These are phyloP conservation scores for Fusarium ramigenum DNA, from an alignment of 2,329 filamentous ascomycete species.

Conservation along the genomic window DNA sequence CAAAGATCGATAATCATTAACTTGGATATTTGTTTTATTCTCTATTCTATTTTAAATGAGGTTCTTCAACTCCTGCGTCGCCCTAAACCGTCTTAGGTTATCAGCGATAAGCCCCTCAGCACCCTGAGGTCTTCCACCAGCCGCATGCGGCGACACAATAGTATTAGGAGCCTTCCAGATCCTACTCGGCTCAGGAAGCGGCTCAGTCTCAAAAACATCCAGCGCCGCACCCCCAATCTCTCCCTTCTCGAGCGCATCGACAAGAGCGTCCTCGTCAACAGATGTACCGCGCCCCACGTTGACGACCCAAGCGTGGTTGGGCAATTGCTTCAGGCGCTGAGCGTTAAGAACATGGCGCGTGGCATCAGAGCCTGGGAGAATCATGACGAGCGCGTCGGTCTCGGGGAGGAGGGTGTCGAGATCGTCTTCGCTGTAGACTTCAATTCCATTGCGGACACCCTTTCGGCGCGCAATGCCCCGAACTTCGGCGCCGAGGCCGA, in stretches of 20 bases:
- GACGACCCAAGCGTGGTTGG: slow-evolving; percentile 65
- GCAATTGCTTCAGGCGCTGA: slow-evolving; percentile 62
- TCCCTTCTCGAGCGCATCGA: slow-evolving; percentile 54
- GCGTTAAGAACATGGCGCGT: slow-evolving; percentile 65
- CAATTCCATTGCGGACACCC: slow-evolving; percentile 66
- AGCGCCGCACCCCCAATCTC: slow-evolving; percentile 59
- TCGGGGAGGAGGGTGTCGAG: slow-evolving; percentile 62
- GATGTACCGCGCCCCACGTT: slow-evolving; percentile 62
- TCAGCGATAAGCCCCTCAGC: slow-evolving; percentile 67
- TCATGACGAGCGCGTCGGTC: slow-evolving; percentile 75
- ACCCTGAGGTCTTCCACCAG: slow-evolving; percentile 68
- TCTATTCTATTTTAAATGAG: slow-evolving; percentile 30
- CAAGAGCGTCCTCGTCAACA: slow-evolving; percentile 60
- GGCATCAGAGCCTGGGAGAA: slow-evolving; percentile 66
- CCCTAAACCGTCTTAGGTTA: slow-evolving; percentile 68
- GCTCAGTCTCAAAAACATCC: slow-evolving; percentile 60
- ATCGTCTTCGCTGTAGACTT: slow-evolving; percentile 65
- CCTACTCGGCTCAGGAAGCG: slow-evolving; percentile 53
- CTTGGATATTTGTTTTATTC: neutral
- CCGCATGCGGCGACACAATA: slow-evolving; percentile 66
- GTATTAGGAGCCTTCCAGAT: slow-evolving; percentile 63
- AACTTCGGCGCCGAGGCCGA: slow-evolving; percentile 65
- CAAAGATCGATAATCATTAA: accelerated
- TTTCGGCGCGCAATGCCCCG: slow-evolving; percentile 64
- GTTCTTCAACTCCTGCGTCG: slow-evolving; percentile 69